A percentile compares a stretch with the other conserved stretches of the same genome.
Evolutionary conservation across 163 green algal species (phyloP).

Genomic region (Scenedesmus sp.): DNA sequence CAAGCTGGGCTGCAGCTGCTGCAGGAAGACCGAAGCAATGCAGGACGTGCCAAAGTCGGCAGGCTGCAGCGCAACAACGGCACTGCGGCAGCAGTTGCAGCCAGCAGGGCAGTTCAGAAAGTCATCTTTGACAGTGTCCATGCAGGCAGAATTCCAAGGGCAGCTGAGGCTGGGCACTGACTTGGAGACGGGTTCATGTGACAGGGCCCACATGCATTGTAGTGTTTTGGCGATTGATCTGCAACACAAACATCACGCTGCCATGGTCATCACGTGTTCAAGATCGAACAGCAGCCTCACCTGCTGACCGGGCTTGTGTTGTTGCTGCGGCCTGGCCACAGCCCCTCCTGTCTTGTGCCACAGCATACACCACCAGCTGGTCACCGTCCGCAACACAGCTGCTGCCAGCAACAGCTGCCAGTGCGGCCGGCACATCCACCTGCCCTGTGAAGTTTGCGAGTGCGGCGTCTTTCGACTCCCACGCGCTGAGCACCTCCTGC

Average conservation of each 20-base stretch:
- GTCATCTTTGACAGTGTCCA: not conserved
- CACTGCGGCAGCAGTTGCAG: conserved; percentile 1
- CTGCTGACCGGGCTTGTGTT: conserved; percentile 58
- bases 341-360: conserved; percentile 61
- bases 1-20: conserved; percentile 39
- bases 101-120: not conserved
- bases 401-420: not conserved
- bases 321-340: conserved; percentile 24
- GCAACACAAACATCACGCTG: not conserved
- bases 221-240: no score
- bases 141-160: not conserved
- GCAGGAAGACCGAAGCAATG: conserved; percentile 34
- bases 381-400: conserved; percentile 55
- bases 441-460: conserved; percentile 49
- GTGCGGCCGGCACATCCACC: conserved; percentile 22
- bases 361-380: conserved; percentile 54
- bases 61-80: not conserved
- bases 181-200: no score
- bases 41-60: conserved; percentile 10
- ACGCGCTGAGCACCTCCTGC: conserved; percentile 49
- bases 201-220: no score
- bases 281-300: not conserved
- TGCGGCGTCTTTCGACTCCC: not conserved
- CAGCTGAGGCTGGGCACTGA: not conserved
- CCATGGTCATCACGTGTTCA: not conserved